These are phyloP conservation scores for Priceomyces castillae DNA, from an alignment of 805 yeast species.

Conservation along the genomic window DNA sequence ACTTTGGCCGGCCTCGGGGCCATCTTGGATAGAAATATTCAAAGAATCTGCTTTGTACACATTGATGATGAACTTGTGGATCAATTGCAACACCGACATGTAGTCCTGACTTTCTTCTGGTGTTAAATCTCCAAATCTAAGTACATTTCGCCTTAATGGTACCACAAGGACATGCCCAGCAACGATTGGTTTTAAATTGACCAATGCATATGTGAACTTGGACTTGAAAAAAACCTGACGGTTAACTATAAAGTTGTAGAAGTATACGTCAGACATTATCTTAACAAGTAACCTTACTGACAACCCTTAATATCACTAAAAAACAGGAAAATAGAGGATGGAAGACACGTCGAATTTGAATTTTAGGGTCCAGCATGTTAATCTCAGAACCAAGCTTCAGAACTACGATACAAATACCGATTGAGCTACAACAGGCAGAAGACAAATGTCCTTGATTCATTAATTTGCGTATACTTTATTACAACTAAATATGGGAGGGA, in stretches of 20 bases:
- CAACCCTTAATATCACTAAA: too few species aligned
- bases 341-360: too few species aligned
- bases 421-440: not conserved
- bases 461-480: too few species aligned
- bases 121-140: conserved; percentile 66
- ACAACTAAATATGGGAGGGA: too few species aligned
- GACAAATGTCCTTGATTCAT: too few species aligned
- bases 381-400: too few species aligned
- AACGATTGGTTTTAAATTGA: conserved; percentile 85
- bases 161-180: conserved; percentile 93
- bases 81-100: conserved; percentile 68
- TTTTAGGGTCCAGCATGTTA: too few species aligned
- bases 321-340: too few species aligned
- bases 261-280: conserved; percentile 32
- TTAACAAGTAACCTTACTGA: too few species aligned
- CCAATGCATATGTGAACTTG: conserved; percentile 74
- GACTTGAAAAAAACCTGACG: conserved; percentile 60
- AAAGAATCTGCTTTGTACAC: conserved; percentile 76
- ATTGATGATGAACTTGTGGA: conserved; percentile 64
- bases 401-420: not conserved
- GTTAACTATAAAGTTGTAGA: conserved; percentile 54
- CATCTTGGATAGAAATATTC: conserved; percentile 94
- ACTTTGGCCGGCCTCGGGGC: conserved; percentile 94
- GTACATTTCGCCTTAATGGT: conserved; percentile 64
- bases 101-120: conserved; percentile 74